Evolutionary conservation across 164 flowering plant genomes (phyloP).

Genomic region (Cinnamomum micranthum): DNA sequence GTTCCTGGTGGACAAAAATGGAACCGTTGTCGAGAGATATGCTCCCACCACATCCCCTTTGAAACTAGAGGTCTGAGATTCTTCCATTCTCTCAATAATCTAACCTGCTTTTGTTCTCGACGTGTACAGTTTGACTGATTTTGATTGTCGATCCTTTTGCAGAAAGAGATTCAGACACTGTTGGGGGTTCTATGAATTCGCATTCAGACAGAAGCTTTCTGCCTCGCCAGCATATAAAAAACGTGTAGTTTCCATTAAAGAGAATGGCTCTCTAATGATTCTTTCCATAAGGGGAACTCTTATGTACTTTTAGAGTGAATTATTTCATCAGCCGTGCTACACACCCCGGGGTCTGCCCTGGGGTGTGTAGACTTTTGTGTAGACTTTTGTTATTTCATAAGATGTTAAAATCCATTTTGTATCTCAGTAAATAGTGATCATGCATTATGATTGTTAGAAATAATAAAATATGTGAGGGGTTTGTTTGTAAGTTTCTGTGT

Average conservation of each 20-base stretch:
- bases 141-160: constrained; percentile 21
- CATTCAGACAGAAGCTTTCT: background rate
- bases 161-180: constrained; percentile 63
- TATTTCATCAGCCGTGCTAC: too few species aligned
- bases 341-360: too few species aligned
- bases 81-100: background rate
- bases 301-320: background rate
- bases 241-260: background rate
- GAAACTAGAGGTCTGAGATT: constrained; percentile 60
- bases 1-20: constrained; percentile 80
- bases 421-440: background rate
- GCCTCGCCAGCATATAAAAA: background rate
- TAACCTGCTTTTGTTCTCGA: background rate
- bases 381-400: background rate
- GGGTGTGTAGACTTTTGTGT: too few species aligned
- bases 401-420: background rate
- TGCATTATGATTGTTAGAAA: background rate
- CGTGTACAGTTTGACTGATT: background rate
- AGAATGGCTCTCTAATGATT: background rate
- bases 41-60: constrained; percentile 77
- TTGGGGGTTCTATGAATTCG: constrained; percentile 35
- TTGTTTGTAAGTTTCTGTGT: too few species aligned
- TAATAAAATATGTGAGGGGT: too few species aligned
- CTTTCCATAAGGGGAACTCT: background rate
- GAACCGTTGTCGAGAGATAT: constrained; percentile 75